Conservation (phyloP, 2,329 filamentous ascomycete species). For the Berkeleyomyces rouxiae region DNA sequence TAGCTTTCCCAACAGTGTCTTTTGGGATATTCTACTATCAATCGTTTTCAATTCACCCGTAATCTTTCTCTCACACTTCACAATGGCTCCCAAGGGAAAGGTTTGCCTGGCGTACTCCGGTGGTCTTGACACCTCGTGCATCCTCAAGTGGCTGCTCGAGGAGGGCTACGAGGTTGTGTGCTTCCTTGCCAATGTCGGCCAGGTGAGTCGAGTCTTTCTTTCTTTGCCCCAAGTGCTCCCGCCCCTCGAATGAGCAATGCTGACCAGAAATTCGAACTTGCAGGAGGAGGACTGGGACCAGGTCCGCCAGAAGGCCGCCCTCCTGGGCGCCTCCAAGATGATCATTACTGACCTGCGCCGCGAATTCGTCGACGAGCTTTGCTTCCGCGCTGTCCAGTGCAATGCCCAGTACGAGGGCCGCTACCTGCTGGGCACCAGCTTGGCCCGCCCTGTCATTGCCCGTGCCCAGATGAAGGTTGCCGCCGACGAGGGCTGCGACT, state of each 20-base stretch:
- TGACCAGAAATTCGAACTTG: not conserved
- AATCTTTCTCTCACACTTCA: not conserved
- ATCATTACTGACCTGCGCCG: slow-evolving; percentile 43
- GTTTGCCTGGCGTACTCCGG: slow-evolving; percentile 13
- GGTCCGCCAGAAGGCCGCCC: slow-evolving; percentile 25
- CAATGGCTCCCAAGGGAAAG: slow-evolving; percentile 13
- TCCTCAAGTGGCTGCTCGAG: slow-evolving; percentile 26
- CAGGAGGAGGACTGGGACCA: slow-evolving; percentile 18
- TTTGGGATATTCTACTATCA: not conserved
- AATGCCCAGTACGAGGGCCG: slow-evolving; percentile 45
- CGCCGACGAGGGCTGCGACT: slow-evolving; percentile 20
- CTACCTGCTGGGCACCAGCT: slow-evolving; percentile 30
- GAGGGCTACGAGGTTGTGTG: slow-evolving; percentile 17
- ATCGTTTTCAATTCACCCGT: not conserved
- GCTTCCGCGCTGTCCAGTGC: slow-evolving; percentile 58
- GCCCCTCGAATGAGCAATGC: not conserved
- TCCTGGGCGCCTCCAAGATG: slow-evolving; percentile 25
- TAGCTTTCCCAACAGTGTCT: not conserved
- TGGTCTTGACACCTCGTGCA: slow-evolving; percentile 28
- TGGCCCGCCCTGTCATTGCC: slow-evolving; percentile 49
- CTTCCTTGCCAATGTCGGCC: slow-evolving; percentile 48
- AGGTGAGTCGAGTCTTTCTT: slow-evolving; percentile 25
- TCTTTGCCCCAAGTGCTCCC: not conserved
- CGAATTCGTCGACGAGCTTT: slow-evolving; percentile 60
- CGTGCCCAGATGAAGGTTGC: slow-evolving; percentile 38